A percentile compares a stretch with the other conserved stretches of the same genome.
Conservation (phyloP, 2,329 filamentous ascomycete species). For the Fusarium odoratissimum region DNA sequence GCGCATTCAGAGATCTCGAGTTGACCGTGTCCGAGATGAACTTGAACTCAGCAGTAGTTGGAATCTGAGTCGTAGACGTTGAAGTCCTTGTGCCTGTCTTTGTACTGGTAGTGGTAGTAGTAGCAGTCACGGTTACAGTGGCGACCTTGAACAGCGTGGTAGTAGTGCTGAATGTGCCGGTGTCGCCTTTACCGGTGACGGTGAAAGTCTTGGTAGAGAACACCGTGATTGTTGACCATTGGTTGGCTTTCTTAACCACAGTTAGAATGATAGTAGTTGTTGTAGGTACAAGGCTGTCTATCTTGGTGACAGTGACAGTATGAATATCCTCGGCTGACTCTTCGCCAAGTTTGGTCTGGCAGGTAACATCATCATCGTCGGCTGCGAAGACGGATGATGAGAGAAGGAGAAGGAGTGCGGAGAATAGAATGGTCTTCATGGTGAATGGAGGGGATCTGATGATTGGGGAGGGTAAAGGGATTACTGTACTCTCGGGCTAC, state of each 20-base stretch:
- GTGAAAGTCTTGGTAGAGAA: slow-evolving; percentile 8
- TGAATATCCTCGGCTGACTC: not conserved
- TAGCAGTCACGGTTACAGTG: slow-evolving; percentile 6
- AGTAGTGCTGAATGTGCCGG: slow-evolving; percentile 4
- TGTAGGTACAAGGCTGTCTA: not conserved
- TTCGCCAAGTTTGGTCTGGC: slow-evolving; percentile 12
- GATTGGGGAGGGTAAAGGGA: not conserved
- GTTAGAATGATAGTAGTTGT: slow-evolving; percentile 8
- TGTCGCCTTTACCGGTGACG: not conserved
- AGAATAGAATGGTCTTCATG: slow-evolving; percentile 2
- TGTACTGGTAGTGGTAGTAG: not conserved
- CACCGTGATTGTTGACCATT: slow-evolving; percentile 7
- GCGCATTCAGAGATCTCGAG: not conserved
- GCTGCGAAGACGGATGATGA: not conserved
- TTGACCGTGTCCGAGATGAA: slow-evolving; percentile 5
- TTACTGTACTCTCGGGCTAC: rapidly evolving
- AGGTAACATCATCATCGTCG: not conserved
- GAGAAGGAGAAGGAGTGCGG: not conserved
- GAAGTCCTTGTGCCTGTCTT: slow-evolving; percentile 3
- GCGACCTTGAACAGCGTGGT: slow-evolving; percentile 11
- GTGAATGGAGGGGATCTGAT: not conserved
- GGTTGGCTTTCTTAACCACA: not conserved
- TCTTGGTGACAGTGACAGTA: slow-evolving; percentile 7
- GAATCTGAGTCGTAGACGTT: slow-evolving; percentile 1
- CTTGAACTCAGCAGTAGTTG: slow-evolving; percentile 3